Base-by-base conservation (phyloP, 2,329 filamentous ascomycete genomes). In the Aspergillus viridinutans region DNA sequence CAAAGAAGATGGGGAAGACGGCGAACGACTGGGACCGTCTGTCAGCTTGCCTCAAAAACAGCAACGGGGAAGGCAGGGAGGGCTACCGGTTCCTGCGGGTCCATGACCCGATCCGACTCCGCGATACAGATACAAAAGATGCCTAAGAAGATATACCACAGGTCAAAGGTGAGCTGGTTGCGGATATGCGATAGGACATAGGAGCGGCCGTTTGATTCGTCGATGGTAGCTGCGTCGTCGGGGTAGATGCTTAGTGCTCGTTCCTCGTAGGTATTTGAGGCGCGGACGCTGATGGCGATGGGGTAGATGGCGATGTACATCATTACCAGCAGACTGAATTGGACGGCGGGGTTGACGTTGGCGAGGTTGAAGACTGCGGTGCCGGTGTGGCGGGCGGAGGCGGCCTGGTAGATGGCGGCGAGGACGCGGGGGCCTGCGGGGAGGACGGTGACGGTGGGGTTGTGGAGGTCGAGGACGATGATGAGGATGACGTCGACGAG, bases 301-400 rank as follows among this genome's bases (percentile, higher is more conserved):
- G 93, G 93, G 63, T 95, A 95, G 56, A 96, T 88, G 51, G 92
- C 94, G 61, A 97, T 96, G 74, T 97, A 97, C 93, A 97, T 97
- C 93, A 97, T 97, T 70, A 97, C 87, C 0, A 86, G 71, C 53
- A 85, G 77, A 40, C 82, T 78, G 50, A 86, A 78, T 55, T 85
- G 84, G 0, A 85, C 77, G 1, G 77, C 79, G 5, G 84, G 81
- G 38, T 80, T 82, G 0, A 85, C 74, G 3, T 72, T 69, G 1
- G 81, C 73, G 17, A 85, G 71, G 23, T 77, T 74, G 47, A 85
- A 83, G 54, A 73, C 80, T 59, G 79, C 71, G 60, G 73, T 83
- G 61, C 69, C 83, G 53, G 74, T 80, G 70, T 74, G 83, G 50
- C 68, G 80, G 59, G 69, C 74, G 60, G 73, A 83, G 49, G 71